Evolutionary conservation across 768 basidiomycete species (phyloP), one percentile per base, ranked within the genome.

Genomic region (Lentinula lateritia): DNA sequence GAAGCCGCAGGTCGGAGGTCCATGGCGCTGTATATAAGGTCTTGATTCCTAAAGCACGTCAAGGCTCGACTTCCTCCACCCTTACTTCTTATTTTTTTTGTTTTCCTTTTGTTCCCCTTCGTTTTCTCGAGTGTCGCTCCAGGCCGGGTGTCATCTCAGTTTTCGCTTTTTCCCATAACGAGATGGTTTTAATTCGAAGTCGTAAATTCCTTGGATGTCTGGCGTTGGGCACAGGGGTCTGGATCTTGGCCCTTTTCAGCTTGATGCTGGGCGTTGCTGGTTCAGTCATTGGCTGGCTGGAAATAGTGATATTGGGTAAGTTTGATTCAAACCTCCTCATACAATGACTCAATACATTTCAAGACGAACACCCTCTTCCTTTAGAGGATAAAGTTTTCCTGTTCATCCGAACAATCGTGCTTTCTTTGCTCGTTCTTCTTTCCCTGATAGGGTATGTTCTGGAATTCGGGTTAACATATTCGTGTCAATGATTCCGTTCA

Each of bases 121-220:
- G 23, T 35, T 43, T 52, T 57, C 28, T 36, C 16, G 55, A 36
- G 41, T 48, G 52, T 52, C 28, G 60, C 60, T 62, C 58, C 64
- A 59, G 48, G 61, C 32, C 43, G 61, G 38, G 62, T 53, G 53
- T 35, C 52, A 28, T 55, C 18, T 13, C 20, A 16, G 36, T 32
- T 55, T 16, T 48, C 12, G 46, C 7, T 28, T 36, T 48, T 45
- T 38, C 16, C 23, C 39, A 46, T 7, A 46, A 50, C 16, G 39
- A n/a, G 34, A 67, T 69, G 68, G 64, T 65, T 52, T 66, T 67
- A 12, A 62, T 69, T 63, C 64, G 55, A n/a, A 62, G 65, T 55
- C 64, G 65, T 42, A 43, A 45, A 28, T 69, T 69, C 61, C 52
- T 68, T 34, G 61, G 63, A 32, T 68, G 68, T 36, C 12, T 68